Base-by-base conservation (phyloP, 129 eudicot species). In the Flaveria robusta region DNA sequence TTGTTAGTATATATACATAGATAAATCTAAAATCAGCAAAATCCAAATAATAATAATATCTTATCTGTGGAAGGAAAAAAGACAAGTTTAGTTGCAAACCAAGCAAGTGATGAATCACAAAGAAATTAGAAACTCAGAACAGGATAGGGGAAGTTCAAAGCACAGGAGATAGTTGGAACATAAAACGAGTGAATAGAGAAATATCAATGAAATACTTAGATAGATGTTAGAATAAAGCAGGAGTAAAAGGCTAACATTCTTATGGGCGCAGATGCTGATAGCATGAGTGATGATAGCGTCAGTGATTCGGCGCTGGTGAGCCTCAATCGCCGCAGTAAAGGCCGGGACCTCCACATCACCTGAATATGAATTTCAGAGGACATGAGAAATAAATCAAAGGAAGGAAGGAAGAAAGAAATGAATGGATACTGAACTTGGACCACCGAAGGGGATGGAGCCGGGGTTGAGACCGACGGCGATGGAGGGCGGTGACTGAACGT, bases 301-400 rank as follows among this genome's bases (percentile, higher is more conserved):
- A 4, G 94, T 85, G 20, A 88, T 85, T 55, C 94, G 90, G 23
- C 77, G 62, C 80, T 88, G 94, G 66, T 91, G 94, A 24, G 89
- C 89, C 80, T 86, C 94, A 13, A 88, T 91, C 0, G 94, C 97
- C 7, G 88, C 94, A 13, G 87, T 77, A 81, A 91, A 91, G n/a
- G 97, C 94, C 60, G 97, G 94, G 74, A 91, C 97, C 88, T 86
- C 97, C 80, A 86, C 11, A 56, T 78, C 87, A 79, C 93, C 93
- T 88, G 59, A 39, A n/a, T n/a, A n/a, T n/a, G n/a, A n/a, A n/a
- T n/a, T n/a, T n/a, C n/a, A n/a, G n/a, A n/a, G n/a, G n/a, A n/a
- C n/a, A n/a, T n/a, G n/a, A n/a, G n/a, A n/a, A n/a, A n/a, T n/a
- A n/a, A n/a, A n/a, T n/a, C n/a, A n/a, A n/a, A n/a, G n/a, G n/a